A percentile compares a stretch with the other conserved stretches of the same genome.
phyloP scores from a whole-genome alignment of 441 rosid genomes.

The Melastoma candidum region DNA sequence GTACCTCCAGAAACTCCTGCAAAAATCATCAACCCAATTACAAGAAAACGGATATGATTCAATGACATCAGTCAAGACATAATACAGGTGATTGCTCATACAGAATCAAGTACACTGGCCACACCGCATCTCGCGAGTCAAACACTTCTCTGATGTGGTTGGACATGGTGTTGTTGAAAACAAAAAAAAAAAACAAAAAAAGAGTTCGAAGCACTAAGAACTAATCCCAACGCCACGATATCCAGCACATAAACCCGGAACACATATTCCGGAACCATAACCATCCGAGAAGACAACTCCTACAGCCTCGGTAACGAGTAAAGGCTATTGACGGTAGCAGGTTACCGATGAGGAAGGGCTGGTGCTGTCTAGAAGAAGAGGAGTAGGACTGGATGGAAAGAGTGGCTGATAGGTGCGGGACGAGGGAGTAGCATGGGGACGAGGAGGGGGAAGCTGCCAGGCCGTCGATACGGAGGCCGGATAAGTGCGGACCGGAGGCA shows the following conservation, averaged over 20 bases:
- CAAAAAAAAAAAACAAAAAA: no score
- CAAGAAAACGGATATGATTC: background rate
- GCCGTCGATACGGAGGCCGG: slow-evolving; percentile 85
- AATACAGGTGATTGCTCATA: background rate
- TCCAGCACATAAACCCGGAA: no score
- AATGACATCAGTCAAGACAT: background rate
- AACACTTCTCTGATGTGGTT: no score
- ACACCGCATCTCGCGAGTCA: no score
- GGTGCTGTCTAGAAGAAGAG: slow-evolving; percentile 29
- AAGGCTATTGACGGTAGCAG: background rate
- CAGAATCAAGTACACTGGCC: no score
- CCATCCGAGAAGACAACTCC: background rate
- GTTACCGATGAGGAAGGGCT: slow-evolving; percentile 87
- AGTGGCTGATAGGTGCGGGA: slow-evolving; percentile 21
- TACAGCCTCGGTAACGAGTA: background rate
- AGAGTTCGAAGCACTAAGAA: no score
- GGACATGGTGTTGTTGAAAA: no score
- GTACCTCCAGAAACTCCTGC: slow-evolving; percentile 97
- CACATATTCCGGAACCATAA: background rate
- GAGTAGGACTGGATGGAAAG: slow-evolving; percentile 22
- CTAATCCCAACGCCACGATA: no score
- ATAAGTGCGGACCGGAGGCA: slow-evolving; percentile 95
- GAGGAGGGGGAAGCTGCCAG: slow-evolving; percentile 32
- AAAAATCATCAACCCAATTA: slow-evolving; percentile 3
- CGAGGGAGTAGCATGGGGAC: slow-evolving; percentile 32